A percentile compares a stretch with the other conserved stretches of the same genome.
phyloP scores from a whole-genome alignment of 345 rosid species.

The Cardiospermum halicacabum region DNA sequence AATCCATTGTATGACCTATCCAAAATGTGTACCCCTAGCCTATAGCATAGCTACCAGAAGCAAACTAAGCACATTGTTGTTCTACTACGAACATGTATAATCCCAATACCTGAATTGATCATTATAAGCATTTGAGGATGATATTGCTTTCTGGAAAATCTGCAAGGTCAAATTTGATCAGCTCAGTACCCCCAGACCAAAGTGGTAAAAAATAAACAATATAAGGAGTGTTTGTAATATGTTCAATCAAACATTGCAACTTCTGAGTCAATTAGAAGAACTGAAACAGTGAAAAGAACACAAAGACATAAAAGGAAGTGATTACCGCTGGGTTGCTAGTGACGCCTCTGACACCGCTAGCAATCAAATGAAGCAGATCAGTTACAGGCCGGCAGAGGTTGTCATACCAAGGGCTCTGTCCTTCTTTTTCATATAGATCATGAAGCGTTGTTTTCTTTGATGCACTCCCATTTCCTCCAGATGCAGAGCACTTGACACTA shows the following conservation, averaged over 20 bases:
- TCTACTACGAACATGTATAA: neutral
- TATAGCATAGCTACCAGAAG: neutral
- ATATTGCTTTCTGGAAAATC: slow-evolving; percentile 98
- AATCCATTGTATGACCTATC: slow-evolving; percentile 3
- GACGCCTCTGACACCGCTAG: slow-evolving; percentile 91
- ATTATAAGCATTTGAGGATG: slow-evolving; percentile 91
- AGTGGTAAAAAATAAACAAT: neutral
- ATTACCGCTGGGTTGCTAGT: slow-evolving; percentile 99
- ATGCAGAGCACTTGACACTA: slow-evolving; percentile 73
- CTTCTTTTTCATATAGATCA: slow-evolving; percentile 84
- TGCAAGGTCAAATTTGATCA: slow-evolving; percentile 32
- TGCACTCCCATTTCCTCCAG: slow-evolving; percentile 54
- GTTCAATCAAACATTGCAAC: neutral
- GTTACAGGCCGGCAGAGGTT: slow-evolving; percentile 96
- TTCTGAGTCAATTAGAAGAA: neutral
- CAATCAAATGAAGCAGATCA: slow-evolving; percentile 79
- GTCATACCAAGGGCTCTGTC: slow-evolving; percentile 99
- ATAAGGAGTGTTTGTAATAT: neutral
- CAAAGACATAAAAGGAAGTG: neutral
- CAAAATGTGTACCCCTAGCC: neutral
- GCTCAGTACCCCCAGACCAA: neutral
- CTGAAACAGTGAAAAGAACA: neutral
- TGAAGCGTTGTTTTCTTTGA: slow-evolving; percentile 71
- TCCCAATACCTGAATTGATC: slow-evolving; percentile 79
- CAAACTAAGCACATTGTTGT: slow-evolving; percentile 1